Base-by-base conservation (phyloP, 768 basidiomycete genomes). In the button mushroom (Agaricus bisporus) region DNA sequence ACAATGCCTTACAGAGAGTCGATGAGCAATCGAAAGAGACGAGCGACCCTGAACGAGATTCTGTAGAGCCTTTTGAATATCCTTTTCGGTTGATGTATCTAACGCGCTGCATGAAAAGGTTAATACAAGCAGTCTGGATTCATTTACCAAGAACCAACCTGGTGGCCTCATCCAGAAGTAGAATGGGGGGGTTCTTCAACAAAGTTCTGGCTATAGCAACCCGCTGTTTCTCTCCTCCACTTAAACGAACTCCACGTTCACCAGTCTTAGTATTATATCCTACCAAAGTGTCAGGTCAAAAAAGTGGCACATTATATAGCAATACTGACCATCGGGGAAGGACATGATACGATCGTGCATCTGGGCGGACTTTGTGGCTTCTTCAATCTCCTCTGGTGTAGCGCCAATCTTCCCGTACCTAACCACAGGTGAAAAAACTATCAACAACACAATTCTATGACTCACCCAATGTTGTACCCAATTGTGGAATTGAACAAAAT, bases 181-280 rank as follows among this genome's bases (percentile, higher is more conserved):
- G 65, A 51, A 93, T 84, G 2, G 85, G 85, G 17, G 91, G 90
- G 58, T 91, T 84, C 74, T 94, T 94, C 48, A 95, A 67, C 41
- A 95, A 74, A 6, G 91, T 93, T 51, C 92, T 72, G 0, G 92
- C 91, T 63, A 95, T 90, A 5, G 91, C 86, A 1, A 93, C 88
- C 17, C 91, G 77, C 66, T 94, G 91, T 70, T 91, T 91, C 73
- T 95, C 91, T 9, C 93, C 93, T 3, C 92, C 93, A 55, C 83
- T 86, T 32, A 95, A 69, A 39, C 92, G 71, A 15, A 94, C 81
- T 17, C 92, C 93, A 20, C 93, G 77, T 69, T 95, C 93, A n/a
- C 93, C 93, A 29, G 94, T 85, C 60, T 85, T 82, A 18, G 93
- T 95, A 29, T 88, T 79, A 64, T 94, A 95, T 6, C 80, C 78